Evolutionary conservation across 805 yeast species (phyloP).

Genomic region (Clavispora asparagi): DNA sequence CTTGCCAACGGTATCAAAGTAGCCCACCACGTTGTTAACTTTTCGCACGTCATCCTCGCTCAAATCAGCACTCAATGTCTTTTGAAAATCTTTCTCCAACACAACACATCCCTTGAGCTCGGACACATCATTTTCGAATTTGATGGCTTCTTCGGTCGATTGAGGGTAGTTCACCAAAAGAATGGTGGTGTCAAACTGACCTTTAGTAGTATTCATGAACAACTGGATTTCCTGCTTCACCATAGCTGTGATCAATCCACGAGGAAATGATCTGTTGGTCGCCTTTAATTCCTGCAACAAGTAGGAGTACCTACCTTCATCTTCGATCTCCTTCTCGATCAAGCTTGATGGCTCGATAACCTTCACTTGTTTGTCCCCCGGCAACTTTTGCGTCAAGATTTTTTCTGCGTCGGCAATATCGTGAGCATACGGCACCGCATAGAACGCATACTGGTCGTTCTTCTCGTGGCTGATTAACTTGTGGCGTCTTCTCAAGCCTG

Average conservation of each 20-base stretch:
- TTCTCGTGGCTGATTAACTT: conserved; percentile 35
- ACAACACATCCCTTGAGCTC: conserved; percentile 39
- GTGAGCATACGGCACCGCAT: conserved; percentile 33
- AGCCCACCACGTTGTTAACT: conserved; percentile 49
- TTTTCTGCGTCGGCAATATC: conserved; percentile 11
- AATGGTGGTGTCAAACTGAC: conserved; percentile 42
- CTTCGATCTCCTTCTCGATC: conserved; percentile 40
- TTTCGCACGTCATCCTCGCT: conserved; percentile 20
- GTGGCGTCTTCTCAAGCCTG: conserved; percentile 48
- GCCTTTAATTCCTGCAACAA: conserved; percentile 43
- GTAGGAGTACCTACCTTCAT: conserved; percentile 46
- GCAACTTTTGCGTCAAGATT: conserved; percentile 6
- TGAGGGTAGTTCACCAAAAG: conserved; percentile 57
- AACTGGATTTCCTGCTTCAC: conserved; percentile 34
- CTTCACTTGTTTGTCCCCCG: conserved; percentile 22
- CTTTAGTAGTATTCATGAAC: conserved; percentile 31
- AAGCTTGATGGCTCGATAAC: conserved; percentile 49
- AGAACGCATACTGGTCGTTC: conserved; percentile 36
- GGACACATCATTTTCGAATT: conserved; percentile 67
- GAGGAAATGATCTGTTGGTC: conserved; percentile 26
- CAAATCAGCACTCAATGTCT: conserved; percentile 14
- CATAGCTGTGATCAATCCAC: conserved; percentile 49
- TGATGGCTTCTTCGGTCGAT: conserved; percentile 59
- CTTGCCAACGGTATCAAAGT: conserved; percentile 64
- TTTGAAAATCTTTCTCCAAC: conserved; percentile 24